Evolutionary conservation across 1,284 basidiomycete genomes (phyloP), one percentile per base, ranked within the genome.

Genomic region (Retiboletus flavoniger): DNA sequence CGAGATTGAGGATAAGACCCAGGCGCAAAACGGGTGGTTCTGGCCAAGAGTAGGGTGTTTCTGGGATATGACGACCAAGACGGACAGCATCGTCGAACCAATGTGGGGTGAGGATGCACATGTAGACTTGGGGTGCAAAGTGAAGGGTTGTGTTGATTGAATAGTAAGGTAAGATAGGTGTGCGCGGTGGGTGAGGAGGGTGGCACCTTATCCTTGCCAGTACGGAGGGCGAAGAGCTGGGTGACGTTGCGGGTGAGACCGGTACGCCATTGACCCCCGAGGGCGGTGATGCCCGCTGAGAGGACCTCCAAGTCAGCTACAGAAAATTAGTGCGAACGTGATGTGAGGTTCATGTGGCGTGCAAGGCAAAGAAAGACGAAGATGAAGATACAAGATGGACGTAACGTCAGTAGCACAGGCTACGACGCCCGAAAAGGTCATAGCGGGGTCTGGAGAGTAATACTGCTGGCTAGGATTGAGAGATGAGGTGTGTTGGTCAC

Each of bases 41-140:
- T 0, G 91, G 90, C 82, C 91, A 95, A 55, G 84, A 77, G 62
- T 93, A 95, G 21, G 79, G 73, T 0, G 71, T 71, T 24, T 84
- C 82, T 9, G 81, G 75, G 2, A 91, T 74, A 6, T 76, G 73
- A 11, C 79, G 73, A 2, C 85, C 84, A 8, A 91, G 74, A 21
- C 83, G 77, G 38, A 92, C 79, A 10, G 81, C 81, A 59, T 94
- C 91, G 60, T 93, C 87, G 60, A 92, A 91, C 90, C 90, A 93
- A 60, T 91, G 89, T 0, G 90, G 90, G 0, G 89, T 76, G 8
- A 93, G 65, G 17, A 90, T 74, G 55, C 79, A 81, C 61, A 91
- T 78, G 16, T 73, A 70, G 0, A 82, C 84, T 53, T 75, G 69
- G 3, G 77, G 66, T 50, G 80, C 76, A 65, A 78, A 82, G 56